A percentile compares a stretch with the other conserved stretches of the same genome.
Conservation (phyloP, 495 filamentous ascomycete genomes). For the Ramalina peruviana region DNA sequence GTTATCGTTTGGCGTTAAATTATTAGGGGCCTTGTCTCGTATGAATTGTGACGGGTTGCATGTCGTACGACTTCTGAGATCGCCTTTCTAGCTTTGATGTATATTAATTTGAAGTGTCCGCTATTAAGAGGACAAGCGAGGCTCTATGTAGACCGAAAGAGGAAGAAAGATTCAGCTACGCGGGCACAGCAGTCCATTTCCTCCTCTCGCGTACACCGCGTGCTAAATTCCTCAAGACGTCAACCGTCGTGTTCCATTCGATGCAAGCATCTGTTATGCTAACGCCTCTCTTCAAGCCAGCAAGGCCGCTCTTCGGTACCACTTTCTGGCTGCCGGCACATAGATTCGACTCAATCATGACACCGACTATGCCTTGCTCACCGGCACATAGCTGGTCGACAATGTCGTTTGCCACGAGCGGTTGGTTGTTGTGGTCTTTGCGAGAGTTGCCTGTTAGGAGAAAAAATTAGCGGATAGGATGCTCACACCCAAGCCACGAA, state of each 20-base stretch:
- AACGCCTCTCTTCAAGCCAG: slow-evolving; percentile 81
- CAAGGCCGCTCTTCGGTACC: slow-evolving; percentile 62
- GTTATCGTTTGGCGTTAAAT: too few species aligned
- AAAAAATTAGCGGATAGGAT: too few species aligned
- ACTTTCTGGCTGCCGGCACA: slow-evolving; percentile 89
- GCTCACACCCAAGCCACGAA: too few species aligned
- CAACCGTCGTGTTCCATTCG: slow-evolving; percentile 77
- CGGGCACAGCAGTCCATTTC: slow-evolving; percentile 15
- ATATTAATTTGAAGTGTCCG: too few species aligned
- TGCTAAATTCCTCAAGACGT: slow-evolving; percentile 62
- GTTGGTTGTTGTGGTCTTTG: slow-evolving; percentile 94
- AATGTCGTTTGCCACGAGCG: slow-evolving; percentile 70
- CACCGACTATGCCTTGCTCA: slow-evolving; percentile 83
- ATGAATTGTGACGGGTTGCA: too few species aligned
- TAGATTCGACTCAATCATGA: slow-evolving; percentile 97
- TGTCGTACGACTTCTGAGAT: too few species aligned
- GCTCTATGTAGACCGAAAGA: too few species aligned
- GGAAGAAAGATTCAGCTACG: too few species aligned
- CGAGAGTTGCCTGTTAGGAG: slow-evolving; percentile 54
- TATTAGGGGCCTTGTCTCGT: too few species aligned
- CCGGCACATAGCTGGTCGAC: slow-evolving; percentile 72
- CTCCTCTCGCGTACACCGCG: slow-evolving; percentile 56
- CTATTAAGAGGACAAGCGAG: too few species aligned
- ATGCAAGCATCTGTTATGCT: slow-evolving; percentile 98
- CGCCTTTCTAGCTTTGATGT: too few species aligned